A percentile compares a stretch with the other conserved stretches of the same genome.
phyloP scores from a whole-genome alignment of 2,329 filamentous ascomycete species.

The Venturia aucupariae region DNA sequence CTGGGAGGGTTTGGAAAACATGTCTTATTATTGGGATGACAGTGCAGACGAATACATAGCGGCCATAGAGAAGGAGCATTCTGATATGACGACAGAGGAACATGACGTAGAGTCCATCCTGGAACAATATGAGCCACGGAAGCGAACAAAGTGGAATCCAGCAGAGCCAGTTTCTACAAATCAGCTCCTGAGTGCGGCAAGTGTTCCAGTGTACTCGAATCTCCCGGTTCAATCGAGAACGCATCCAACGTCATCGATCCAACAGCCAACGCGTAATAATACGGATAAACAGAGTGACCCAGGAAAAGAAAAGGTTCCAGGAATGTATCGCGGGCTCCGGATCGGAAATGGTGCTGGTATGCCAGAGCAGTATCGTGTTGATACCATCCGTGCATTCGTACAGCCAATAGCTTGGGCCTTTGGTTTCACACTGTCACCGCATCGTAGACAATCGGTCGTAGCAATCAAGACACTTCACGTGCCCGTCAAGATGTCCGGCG shows the following conservation, averaged over 20 bases:
- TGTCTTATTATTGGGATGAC: conserved; percentile 55
- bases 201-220: neutral
- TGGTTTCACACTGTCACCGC: conserved; percentile 42
- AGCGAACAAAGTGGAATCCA: conserved; percentile 5
- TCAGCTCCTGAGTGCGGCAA: neutral
- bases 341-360: conserved; percentile 48
- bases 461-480: conserved; percentile 42
- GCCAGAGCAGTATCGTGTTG: conserved; percentile 48
- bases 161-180: neutral
- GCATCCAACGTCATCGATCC: neutral
- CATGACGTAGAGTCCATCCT: neutral
- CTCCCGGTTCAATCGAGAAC: neutral
- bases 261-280: neutral
- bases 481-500: conserved; percentile 47
- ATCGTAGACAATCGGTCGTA: conserved; percentile 38
- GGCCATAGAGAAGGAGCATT: conserved; percentile 16
- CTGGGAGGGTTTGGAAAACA: conserved; percentile 48
- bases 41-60: conserved; percentile 47
- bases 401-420: conserved; percentile 52
- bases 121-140: conserved; percentile 7
- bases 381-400: conserved; percentile 46
- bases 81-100: neutral
- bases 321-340: conserved; percentile 48
- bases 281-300: neutral
- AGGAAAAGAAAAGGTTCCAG: conserved; percentile 19